Evolutionary conservation across 257 asterid genomes (phyloP).

Genomic region (Anisodus tanguticus): DNA sequence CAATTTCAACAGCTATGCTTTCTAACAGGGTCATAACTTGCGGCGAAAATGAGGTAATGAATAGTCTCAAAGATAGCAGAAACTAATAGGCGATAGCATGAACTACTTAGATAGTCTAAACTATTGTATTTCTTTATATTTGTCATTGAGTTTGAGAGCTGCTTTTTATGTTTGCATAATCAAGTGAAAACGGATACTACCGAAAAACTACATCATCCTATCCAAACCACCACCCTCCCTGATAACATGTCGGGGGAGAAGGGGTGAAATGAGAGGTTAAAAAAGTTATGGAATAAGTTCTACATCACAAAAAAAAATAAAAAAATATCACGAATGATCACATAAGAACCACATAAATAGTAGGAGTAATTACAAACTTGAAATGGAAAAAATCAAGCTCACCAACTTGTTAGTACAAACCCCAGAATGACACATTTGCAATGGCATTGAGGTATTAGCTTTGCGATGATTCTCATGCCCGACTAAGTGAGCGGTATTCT

Average conservation of each 20-base stretch:
- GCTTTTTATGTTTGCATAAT: constrained; percentile 7
- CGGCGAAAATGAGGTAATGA: neutral
- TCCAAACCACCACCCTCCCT: neutral
- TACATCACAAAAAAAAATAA: neutral
- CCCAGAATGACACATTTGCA: constrained; percentile 6
- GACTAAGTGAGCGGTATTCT: neutral
- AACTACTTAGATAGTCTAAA: neutral
- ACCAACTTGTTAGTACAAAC: neutral
- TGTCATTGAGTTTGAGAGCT: neutral
- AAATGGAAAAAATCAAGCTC: neutral
- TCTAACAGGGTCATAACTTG: neutral
- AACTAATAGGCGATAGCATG: neutral
- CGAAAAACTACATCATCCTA: neutral
- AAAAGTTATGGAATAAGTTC: neutral
- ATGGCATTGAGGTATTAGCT: constrained; percentile 5
- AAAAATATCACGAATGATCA: neutral
- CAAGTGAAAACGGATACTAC: neutral
- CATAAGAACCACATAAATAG: neutral
- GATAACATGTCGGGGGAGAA: neutral
- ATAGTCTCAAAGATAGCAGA: neutral
- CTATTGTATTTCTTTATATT: neutral
- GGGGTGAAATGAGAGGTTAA: neutral
- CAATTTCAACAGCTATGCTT: neutral
- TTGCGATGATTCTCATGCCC: neutral
- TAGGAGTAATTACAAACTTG: neutral